Evolutionary conservation across 2,329 filamentous ascomycete genomes (phyloP).

Genomic region (Trichoderma semiorbis): DNA sequence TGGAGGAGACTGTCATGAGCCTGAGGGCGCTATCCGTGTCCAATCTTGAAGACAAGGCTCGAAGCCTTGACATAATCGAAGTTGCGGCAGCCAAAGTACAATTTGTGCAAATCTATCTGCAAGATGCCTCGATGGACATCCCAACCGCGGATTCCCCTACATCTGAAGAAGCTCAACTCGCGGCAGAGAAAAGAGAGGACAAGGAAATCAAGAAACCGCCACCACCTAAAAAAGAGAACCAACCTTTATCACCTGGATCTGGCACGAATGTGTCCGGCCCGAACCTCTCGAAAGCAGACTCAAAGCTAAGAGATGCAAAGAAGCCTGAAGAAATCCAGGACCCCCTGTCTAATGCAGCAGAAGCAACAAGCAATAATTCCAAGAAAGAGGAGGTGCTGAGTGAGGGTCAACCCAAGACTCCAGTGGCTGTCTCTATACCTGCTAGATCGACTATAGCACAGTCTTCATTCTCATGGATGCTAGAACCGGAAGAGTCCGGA

Average conservation of each 20-base stretch:
- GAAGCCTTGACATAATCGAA: conserved; percentile 53
- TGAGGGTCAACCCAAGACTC: conserved; percentile 8
- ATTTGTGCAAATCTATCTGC: conserved; percentile 60
- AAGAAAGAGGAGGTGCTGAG: not conserved
- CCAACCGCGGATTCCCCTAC: conserved; percentile 25
- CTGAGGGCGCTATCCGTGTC: conserved; percentile 59
- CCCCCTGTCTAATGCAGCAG: not conserved
- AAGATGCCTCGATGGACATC: conserved; percentile 53
- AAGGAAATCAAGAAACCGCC: not conserved
- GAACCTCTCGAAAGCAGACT: not conserved
- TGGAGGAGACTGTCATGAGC: conserved; percentile 62
- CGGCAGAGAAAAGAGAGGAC: not conserved
- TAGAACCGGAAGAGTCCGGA: conserved; percentile 52
- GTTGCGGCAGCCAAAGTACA: conserved; percentile 60
- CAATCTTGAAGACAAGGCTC: conserved; percentile 45
- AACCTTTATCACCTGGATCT: not conserved
- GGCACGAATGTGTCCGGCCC: not conserved
- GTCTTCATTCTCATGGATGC: conserved; percentile 78
- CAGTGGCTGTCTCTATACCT: conserved; percentile 44
- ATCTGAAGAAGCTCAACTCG: not conserved
- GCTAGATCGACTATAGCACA: conserved; percentile 66
- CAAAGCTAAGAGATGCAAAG: not conserved
- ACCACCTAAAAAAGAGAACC: not conserved
- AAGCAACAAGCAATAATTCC: not conserved
- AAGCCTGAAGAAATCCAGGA: not conserved